Conservation (phyloP, 768 basidiomycete species). For the Russula abietina region DNA sequence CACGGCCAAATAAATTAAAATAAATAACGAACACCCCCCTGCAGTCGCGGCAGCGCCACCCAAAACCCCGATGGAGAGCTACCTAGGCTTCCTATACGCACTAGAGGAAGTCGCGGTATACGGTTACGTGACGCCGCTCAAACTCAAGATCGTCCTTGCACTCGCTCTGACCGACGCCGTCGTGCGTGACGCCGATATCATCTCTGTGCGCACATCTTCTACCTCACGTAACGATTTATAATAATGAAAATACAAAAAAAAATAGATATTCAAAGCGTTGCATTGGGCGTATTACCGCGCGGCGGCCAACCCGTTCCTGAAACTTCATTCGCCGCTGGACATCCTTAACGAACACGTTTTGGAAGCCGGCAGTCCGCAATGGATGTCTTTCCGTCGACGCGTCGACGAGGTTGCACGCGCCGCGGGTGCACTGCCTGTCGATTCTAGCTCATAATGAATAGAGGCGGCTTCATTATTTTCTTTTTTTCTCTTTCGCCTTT, state of each 20-base stretch:
- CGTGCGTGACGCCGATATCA: constrained; percentile 73
- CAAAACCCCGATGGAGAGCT: constrained; percentile 64
- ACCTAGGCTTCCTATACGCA: constrained; percentile 79
- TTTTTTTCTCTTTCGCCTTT: neutral
- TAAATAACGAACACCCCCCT: neutral
- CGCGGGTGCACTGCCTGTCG: constrained; percentile 38
- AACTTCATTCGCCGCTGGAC: constrained; percentile 42
- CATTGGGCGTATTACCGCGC: constrained; percentile 84
- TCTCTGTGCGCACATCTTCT: constrained; percentile 45
- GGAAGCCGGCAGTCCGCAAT: constrained; percentile 55
- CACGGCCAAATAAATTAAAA: neutral
- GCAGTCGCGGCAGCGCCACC: constrained; percentile 37
- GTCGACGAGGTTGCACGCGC: constrained; percentile 72
- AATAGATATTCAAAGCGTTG: constrained; percentile 79
- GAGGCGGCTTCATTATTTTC: constrained; percentile 16
- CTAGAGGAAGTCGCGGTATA: constrained; percentile 93
- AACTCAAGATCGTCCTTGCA: constrained; percentile 80
- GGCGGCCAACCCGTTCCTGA: constrained; percentile 82
- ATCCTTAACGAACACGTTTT: constrained; percentile 37
- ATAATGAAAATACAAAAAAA: neutral
- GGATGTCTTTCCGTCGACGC: constrained; percentile 60
- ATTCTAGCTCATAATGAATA: constrained; percentile 10
- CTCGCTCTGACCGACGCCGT: constrained; percentile 76
- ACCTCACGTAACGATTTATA: neutral
- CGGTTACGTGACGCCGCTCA: constrained; percentile 84